phyloP scores from a whole-genome alignment of 768 basidiomycete genomes.

The Coprinellus aureogranulatus region DNA sequence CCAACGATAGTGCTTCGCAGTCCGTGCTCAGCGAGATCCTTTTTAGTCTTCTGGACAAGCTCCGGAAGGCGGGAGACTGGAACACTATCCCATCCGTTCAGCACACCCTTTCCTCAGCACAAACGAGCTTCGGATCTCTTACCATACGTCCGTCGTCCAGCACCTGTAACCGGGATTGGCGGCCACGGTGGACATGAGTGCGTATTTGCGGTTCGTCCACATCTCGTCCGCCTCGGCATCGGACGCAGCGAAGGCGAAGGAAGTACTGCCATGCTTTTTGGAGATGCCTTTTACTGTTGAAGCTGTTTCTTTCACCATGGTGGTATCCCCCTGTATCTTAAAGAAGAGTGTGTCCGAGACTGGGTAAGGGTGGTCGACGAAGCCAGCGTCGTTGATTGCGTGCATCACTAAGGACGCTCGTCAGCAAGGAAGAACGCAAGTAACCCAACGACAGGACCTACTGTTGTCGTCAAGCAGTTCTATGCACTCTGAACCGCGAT shows the following conservation, averaged over 20 bases:
- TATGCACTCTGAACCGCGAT: constrained; percentile 63
- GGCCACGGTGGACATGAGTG: constrained; percentile 68
- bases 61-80: constrained; percentile 69
- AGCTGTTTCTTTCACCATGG: constrained; percentile 56
- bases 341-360: constrained; percentile 83
- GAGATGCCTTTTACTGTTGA: constrained; percentile 59
- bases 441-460: constrained; percentile 23
- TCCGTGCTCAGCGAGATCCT: constrained; percentile 62
- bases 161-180: constrained; percentile 60
- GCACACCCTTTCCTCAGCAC: too few relatives aligned
- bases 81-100: constrained; percentile 39
- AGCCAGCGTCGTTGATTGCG: constrained; percentile 68
- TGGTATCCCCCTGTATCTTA: constrained; percentile 80
- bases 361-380: constrained; percentile 60
- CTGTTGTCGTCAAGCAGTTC: constrained; percentile 81
- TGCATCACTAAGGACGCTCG: constrained; percentile 59
- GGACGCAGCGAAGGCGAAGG: constrained; percentile 70
- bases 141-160: constrained; percentile 94
- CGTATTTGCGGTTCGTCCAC: constrained; percentile 87
- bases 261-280: constrained; percentile 61
- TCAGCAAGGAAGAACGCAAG: not conserved
- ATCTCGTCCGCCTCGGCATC: constrained; percentile 74
- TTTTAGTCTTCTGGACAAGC: constrained; percentile 74
- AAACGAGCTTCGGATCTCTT: constrained; percentile 5
- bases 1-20: constrained; percentile 71